Base-by-base conservation (phyloP, 2,329 filamentous ascomycete species). In the Colletotrichum liaoningense region DNA sequence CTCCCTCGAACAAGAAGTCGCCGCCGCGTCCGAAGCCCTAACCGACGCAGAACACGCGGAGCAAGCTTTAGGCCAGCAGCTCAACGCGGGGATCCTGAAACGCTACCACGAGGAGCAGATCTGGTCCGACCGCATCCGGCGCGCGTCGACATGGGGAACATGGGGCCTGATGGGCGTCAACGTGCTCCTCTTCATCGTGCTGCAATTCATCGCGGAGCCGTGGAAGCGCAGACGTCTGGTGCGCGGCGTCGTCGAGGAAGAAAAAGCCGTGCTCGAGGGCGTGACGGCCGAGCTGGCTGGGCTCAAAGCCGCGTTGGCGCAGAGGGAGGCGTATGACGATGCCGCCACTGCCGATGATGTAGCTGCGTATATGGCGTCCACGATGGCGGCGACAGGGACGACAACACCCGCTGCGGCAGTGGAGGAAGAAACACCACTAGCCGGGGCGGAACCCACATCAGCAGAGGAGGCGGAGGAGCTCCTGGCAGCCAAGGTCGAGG, bases 71-170 rank as follows among this genome's bases (percentile, higher is more conserved):
- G 90, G 92, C 68, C 90, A 92, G 65, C 90, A 92, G 78, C 86
- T 99, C 67, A 96, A 93, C 80, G 92, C 93, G 74, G 92, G 93
- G 63, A 98, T 98, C 78, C 86, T 98, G 64, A 93, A 93, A 74
- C 91, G 97, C 74, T 99, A 99, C 83, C 97, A 99, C 82, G 97
- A 99, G 84, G 97, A 99, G 86, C 97, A 99, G 85, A 97, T 99
- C 69, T 99, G 97, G 97, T 97, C 94, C 80, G 97, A 99, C 82
- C 96, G 97, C 78, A 99, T 99, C 80, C 89, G 97, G 46, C 89
- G 97, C 76, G 98, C 98, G 88, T 97, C 94, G 81, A 99, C 97
- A 0, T 99, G 97, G 97, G 96, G 97, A 46, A 99, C 97, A 0
- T 98, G 97, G 92, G 97, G 96, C 0, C 86, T 99, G 74, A 99